Base-by-base conservation (phyloP, 2,329 filamentous ascomycete genomes). In the Torrubiellomyces zombiae region DNA sequence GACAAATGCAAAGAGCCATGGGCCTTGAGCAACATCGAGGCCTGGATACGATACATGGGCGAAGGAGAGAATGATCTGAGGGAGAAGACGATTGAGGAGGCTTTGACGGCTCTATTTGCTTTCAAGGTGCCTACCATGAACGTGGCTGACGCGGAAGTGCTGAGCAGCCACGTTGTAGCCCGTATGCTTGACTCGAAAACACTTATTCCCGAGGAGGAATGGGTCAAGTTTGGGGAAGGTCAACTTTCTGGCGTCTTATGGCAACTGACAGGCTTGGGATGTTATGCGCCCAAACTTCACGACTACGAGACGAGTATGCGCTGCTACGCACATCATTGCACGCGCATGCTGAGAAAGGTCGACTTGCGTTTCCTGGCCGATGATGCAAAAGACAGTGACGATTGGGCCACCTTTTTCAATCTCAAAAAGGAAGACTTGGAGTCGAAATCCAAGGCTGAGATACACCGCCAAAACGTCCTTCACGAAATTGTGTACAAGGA, bases 81-180 rank as follows among this genome's bases (percentile, higher is more conserved):
- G 44, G 70, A 78, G 43, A 79, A 82, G 42, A 75, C 78, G 2
- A 73, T 98, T 25, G 75, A 82, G 30, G 85, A 95, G 37, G 85
- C 81, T 3, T 62, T 98, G 20, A 74, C 93, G 20, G 78, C 75
- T 16, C 59, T 98, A 6, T 95, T 98, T 47, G 92, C 81, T 2
- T 69, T 80, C 51, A 95, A 94, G 50, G 83, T 98, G 1, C 85
- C 89, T 1, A 98, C 83, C 1, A 94, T 98, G 82, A 95, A 98
- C 39, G 86, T 89, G 20, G 85, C 86, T 5, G 91, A 98, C 57
- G 89, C 89, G 1, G 89, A 98, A 47, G 76, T 75, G 1, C 60
- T 98, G 25, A 81, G 80, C 32, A 67, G 69, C 30, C 71, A 70
- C 20, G 79, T 93, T 1, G 73, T 92, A 3, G 60, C 71, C 27